Base-by-base conservation (phyloP, 345 rosid genomes). In the Syzygium jambos region DNA sequence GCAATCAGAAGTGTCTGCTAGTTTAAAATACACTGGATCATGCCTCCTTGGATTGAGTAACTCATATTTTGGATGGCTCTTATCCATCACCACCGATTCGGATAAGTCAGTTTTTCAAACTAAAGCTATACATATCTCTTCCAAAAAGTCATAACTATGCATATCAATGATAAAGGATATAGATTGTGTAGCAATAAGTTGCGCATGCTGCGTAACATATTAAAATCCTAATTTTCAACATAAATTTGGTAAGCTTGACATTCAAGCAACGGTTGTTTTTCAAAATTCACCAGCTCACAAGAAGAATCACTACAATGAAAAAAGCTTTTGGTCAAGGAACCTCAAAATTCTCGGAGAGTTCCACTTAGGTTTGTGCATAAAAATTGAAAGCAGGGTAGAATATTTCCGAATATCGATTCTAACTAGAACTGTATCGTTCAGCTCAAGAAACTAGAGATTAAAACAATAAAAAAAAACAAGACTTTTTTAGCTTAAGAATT, bases 1-100 rank as follows among this genome's bases (percentile, higher is more conserved):
- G 90, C 94, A 4, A 90, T 2, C 13, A 92, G 6, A 23, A 95
- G 46, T 3, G 21, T 85, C 94, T 94, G 89, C 59, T 51, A 1
- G 5, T 54, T 11, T 41, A 46, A 34, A 34, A 34, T 9, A 34
- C 11, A 34, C 21, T 1, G 7, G 78, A 68, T 65, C 12, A 65
- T 65, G 22, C 5, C 43, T 34, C 17, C 73, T n/a, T 61, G 34
- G 73, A 68, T 17, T 34, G 14, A 9, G 34, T 34, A 17, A 73
- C 46, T 73, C 80, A 73, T 73, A 73, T 73, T 73, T 73, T 73
- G 19, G 46, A 19, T 25, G 38, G 11, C 49, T 73, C 38, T 73
- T 34, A 34, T 73, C 7, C 25, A 34, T 34, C 13, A 73, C 17
- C 80, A 73, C 19, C 17, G 13, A 73, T 34, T 73, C 14, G 0